Base-by-base conservation (phyloP, 495 filamentous ascomycete species). In the Talaromyces stipitatus region DNA sequence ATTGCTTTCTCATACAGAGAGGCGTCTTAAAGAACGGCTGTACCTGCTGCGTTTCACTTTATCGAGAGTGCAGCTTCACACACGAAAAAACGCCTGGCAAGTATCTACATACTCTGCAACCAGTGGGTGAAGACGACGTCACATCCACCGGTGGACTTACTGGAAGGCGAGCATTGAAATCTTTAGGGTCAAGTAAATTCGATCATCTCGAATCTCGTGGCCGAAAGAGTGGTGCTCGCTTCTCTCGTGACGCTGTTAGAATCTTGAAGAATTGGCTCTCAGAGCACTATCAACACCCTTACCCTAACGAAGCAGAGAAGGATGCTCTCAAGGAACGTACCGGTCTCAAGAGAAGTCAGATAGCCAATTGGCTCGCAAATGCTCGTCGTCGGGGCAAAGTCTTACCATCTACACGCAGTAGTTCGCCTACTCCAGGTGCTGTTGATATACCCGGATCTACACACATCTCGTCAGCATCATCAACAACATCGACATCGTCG, bases 341-440 rank as follows among this genome's bases (percentile, higher is more conserved):
- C 2, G 88, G 88, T 11, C 78, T 95, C 24, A 90, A 77, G 59
- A 80, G 84, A 60, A 84, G 75, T 10, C 90, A 95, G 66, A 88
- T 95, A 51, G 83, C 83, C 23, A 92, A 92, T 64, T 94, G 89
- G 90, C 79, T 95, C 10, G 90, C 90, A 51, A 95, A 95, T 67
- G 87, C 89, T 55, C 84, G 89, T 36, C 81, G 90, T 32, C 77
- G 89, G 55, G 83, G 85, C 56, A 92, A 92, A 74, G 80, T 85
- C 53, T 79, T 81, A 26, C 73, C 81, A 24, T 73, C 78, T 20
- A 72, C 80, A 53, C 81, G 80, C 18, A 82, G 77, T 16, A 81
- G 79, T 23, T 83, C 84, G 14, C 80, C 81, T 55, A 69, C 82
- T 18, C 73, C 78, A n/a, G 79, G 78, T 52, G 79, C 81, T 4